phyloP scores from a whole-genome alignment of 1,284 basidiomycete species.

The Pyrrhoderma noxium region DNA sequence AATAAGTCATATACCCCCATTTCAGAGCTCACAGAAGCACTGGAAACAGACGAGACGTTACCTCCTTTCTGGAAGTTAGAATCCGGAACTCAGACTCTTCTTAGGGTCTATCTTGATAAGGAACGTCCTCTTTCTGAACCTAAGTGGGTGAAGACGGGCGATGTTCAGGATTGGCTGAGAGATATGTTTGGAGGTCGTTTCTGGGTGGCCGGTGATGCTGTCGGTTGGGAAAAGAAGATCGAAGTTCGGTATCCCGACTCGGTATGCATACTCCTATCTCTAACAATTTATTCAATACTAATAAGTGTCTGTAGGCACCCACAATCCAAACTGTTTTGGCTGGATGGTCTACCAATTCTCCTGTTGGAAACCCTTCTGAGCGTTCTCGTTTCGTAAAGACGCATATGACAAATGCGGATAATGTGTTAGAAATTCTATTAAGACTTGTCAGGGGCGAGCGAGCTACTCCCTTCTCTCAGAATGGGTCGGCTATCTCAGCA shows the following conservation, averaged over 20 bases:
- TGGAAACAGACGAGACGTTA: constrained; percentile 48
- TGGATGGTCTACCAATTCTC: constrained; percentile 78
- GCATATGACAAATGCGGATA: constrained; percentile 78
- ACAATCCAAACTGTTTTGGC: constrained; percentile 87
- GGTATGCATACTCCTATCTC: constrained; percentile 42
- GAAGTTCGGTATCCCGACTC: constrained; percentile 91
- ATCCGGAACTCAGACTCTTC: constrained; percentile 44
- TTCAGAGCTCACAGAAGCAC: constrained; percentile 37
- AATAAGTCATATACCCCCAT: constrained; percentile 63
- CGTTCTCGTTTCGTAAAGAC: constrained; percentile 83
- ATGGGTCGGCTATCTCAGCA: constrained; percentile 48
- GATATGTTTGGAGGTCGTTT: constrained; percentile 82
- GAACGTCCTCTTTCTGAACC: constrained; percentile 87
- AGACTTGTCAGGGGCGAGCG: constrained; percentile 85
- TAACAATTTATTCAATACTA: constrained; percentile 7
- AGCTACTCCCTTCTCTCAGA: constrained; percentile 61
- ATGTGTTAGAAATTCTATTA: constrained; percentile 84
- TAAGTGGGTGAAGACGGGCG: constrained; percentile 92
- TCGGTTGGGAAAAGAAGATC: constrained; percentile 91
- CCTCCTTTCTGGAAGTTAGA: constrained; percentile 57
- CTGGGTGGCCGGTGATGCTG: constrained; percentile 64
- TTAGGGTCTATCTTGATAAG: constrained; percentile 74
- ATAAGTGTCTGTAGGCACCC: constrained; percentile 53
- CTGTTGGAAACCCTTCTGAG: constrained; percentile 64
- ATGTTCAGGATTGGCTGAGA: constrained; percentile 87